Base-by-base conservation (phyloP, 495 filamentous ascomycete genomes). In the Penicillium cataractarum region DNA sequence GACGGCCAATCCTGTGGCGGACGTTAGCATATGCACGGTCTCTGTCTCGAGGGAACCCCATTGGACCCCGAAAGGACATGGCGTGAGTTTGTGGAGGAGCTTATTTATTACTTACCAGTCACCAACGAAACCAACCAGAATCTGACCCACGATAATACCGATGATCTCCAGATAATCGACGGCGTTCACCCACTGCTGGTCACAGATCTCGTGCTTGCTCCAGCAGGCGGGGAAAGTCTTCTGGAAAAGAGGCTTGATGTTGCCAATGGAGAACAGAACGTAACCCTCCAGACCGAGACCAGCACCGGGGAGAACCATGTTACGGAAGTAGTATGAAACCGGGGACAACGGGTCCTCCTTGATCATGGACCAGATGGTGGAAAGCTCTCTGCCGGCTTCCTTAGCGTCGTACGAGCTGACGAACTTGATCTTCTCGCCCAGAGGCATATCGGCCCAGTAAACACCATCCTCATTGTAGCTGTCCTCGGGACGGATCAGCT, bases 241-340 rank as follows among this genome's bases (percentile, higher is more conserved):
- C 60, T 86, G 67, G 67, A 96, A 92, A 5, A 97, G 80, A 4
- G 92, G 90, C 67, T 86, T 86, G 58, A 96, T 72, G 74, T 94
- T 96, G 68, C 92, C 92, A 64, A 97, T 96, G 58, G 92, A 96
- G 84, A 97, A 97, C 32, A 97, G 84, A 40, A 96, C 92, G 76
- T 96, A 96, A 69, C 86, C 92, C 83, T 97, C 93, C 22, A 97
- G 83, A 68, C 90, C 86, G 29, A 97, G 83, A 75, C 93, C 93
- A 63, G 91, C 91, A 76, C 93, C 93, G 51, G 92, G 92, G 37
- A 97, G 82, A 44, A 97, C 87, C 78, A 92, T 92, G 71, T 96
- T 95, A 66, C 84, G 84, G 75, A 93, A 87, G 70, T 96, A 96
- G 79, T 86, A 93, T n/a, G 82, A 82, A 29, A 97, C 50, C 0